These are phyloP conservation scores for Balakata baccata DNA, from an alignment of 345 rosid genomes.

Conservation along the genomic window DNA sequence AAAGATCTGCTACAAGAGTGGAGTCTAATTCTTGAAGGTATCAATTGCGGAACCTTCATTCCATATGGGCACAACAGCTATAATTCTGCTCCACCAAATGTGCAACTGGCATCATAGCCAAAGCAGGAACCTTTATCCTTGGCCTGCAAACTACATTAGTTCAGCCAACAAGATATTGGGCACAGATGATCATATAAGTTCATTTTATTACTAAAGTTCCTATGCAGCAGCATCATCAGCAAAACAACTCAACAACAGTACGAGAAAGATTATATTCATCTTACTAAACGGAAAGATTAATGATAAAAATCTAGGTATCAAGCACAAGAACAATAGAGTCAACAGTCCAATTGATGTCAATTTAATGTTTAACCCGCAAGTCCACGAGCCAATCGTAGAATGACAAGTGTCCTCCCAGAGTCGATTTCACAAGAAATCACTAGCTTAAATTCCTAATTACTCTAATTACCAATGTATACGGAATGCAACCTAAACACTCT, in stretches of 20 bases:
- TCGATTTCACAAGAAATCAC: no score
- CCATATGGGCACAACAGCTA: slow-evolving; percentile 73
- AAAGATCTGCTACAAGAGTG: slow-evolving; percentile 79
- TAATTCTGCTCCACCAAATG: slow-evolving; percentile 64
- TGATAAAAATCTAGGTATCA: background rate
- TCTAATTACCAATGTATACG: no score
- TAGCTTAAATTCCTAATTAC: no score
- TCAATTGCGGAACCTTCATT: slow-evolving; percentile 86
- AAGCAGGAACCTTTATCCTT: slow-evolving; percentile 73
- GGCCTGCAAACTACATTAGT: slow-evolving; percentile 63
- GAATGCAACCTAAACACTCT: no score
- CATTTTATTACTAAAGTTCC: slow-evolving; percentile 6
- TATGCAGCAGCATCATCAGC: background rate
- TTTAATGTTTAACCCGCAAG: no score
- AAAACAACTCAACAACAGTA: background rate
- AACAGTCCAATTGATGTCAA: no score
- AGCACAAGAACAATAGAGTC: background rate
- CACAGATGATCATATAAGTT: slow-evolving; percentile 6
- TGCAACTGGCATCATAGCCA: slow-evolving; percentile 77
- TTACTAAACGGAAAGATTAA: background rate
- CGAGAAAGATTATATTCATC: background rate
- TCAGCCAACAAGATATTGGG: slow-evolving; percentile 20
- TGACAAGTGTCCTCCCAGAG: no score
- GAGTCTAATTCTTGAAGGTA: slow-evolving; percentile 85
- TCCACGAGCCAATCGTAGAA: no score